phyloP scores from a whole-genome alignment of 345 rosid genomes.

The Euphorbia pulcherrima region DNA sequence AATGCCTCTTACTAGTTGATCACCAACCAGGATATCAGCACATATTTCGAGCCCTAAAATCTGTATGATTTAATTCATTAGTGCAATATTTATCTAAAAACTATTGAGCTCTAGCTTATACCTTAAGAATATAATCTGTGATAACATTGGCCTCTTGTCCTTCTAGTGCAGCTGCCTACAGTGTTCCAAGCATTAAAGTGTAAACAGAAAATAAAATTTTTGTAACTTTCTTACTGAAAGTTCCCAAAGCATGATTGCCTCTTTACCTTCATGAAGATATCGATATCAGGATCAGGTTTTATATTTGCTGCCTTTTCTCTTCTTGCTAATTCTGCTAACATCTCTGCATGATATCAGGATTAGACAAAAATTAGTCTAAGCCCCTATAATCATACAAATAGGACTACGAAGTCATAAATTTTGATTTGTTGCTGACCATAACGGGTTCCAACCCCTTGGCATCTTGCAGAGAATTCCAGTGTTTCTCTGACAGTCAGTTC shows the following conservation, averaged over 20 bases:
- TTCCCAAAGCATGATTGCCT: constrained; percentile 28
- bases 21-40: constrained; percentile 56
- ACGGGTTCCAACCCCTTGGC: constrained; percentile 62
- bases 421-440: constrained; percentile 36
- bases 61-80: constrained; percentile 17
- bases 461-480: constrained; percentile 55
- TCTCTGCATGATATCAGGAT: constrained; percentile 42
- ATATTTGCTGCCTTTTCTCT: constrained; percentile 79
- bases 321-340: constrained; percentile 66
- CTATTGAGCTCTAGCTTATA: constrained; percentile 4
- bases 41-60: constrained; percentile 59
- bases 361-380: neutral
- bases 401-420: neutral
- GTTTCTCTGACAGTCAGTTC: constrained; percentile 71
- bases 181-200: constrained; percentile 6
- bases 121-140: constrained; percentile 82
- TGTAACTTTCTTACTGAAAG: constrained; percentile 9
- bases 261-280: constrained; percentile 75
- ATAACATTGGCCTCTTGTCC: constrained; percentile 64
- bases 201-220: neutral
- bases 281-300: constrained; percentile 83
- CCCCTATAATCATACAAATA: neutral
- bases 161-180: constrained; percentile 62
- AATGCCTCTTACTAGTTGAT: constrained; percentile 55
- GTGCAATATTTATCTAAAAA: neutral